Evolutionary conservation across 768 basidiomycete species (phyloP).

Genomic region (Rubroboletus satanas): DNA sequence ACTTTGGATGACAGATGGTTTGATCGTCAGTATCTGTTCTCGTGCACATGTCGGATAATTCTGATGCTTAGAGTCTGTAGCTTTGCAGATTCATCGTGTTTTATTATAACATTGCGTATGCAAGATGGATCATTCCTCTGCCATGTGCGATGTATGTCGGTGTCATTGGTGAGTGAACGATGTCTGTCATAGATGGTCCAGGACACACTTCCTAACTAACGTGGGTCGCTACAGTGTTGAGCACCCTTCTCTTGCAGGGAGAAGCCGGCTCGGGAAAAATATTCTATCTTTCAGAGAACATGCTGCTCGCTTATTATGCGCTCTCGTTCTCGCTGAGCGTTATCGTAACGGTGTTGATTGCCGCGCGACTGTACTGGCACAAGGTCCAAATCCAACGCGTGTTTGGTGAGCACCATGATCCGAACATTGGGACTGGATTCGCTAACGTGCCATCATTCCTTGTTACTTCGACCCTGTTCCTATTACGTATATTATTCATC

Average conservation of each 20-base stretch:
- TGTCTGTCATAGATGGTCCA: not conserved
- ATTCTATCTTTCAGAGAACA: slow-evolving; percentile 21
- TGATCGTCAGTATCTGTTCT: slow-evolving; percentile 21
- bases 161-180: slow-evolving; percentile 19
- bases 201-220: not conserved
- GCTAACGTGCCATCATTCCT: not conserved
- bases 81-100: slow-evolving; percentile 25
- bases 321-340: slow-evolving; percentile 26
- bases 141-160: slow-evolving; percentile 23
- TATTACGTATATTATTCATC: not conserved
- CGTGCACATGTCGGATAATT: not conserved
- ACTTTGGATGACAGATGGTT: slow-evolving; percentile 29
- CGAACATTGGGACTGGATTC: not conserved
- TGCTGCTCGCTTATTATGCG: slow-evolving; percentile 22
- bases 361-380: slow-evolving; percentile 24
- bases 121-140: slow-evolving; percentile 25
- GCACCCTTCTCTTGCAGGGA: slow-evolving; percentile 15
- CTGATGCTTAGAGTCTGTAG: slow-evolving; percentile 6
- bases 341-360: slow-evolving; percentile 21
- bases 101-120: slow-evolving; percentile 19
- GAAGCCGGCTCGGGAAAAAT: slow-evolving; percentile 16
- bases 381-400: slow-evolving; percentile 20
- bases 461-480: not conserved
- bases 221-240: slow-evolving; percentile 12
- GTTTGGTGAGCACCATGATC: slow-evolving; percentile 21